Percentiles rank a stretch among this genome's conserved stretches.
phyloP scores from a whole-genome alignment of 768 basidiomycete species.

The Suillus fuscotomentosus region DNA sequence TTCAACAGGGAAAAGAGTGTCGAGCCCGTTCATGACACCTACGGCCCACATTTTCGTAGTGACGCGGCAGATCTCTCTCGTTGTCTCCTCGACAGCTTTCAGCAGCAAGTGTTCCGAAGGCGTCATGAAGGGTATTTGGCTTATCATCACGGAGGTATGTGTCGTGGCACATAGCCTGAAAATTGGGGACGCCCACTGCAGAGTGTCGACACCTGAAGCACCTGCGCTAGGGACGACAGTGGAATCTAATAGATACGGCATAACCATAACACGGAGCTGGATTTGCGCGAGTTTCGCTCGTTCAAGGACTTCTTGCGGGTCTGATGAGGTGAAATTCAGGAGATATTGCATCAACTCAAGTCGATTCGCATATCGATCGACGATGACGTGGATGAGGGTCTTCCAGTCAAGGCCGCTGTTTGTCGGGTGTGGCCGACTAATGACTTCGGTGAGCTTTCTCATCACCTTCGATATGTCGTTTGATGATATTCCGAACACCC shows the following conservation, averaged over 20 bases:
- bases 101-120: constrained; percentile 14
- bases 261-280: constrained; percentile 22
- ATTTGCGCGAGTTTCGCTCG: constrained; percentile 8
- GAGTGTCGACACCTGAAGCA: not conserved
- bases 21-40: constrained; percentile 13
- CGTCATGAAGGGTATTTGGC: constrained; percentile 6
- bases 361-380: constrained; percentile 42
- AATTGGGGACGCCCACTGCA: constrained; percentile 11
- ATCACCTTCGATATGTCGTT: constrained; percentile 11
- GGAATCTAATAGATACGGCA: constrained; percentile 11
- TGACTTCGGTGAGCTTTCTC: constrained; percentile 5
- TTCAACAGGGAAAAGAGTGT: not conserved
- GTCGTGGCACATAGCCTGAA: constrained; percentile 12
- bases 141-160: constrained; percentile 8
- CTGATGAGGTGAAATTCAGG: constrained; percentile 23
- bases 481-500: constrained; percentile 12
- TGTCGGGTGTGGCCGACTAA: constrained; percentile 2
- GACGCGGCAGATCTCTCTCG: constrained; percentile 17
- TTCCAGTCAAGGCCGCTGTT: constrained; percentile 43
- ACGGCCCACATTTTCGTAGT: constrained; percentile 18
- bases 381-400: constrained; percentile 34
- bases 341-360: constrained; percentile 39
- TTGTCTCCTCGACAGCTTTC: constrained; percentile 13
- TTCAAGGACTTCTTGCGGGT: constrained; percentile 12
- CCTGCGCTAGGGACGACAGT: constrained; percentile 7